Base-by-base conservation (phyloP, 2,329 filamentous ascomycete species). In the Scedosporium boydii region DNA sequence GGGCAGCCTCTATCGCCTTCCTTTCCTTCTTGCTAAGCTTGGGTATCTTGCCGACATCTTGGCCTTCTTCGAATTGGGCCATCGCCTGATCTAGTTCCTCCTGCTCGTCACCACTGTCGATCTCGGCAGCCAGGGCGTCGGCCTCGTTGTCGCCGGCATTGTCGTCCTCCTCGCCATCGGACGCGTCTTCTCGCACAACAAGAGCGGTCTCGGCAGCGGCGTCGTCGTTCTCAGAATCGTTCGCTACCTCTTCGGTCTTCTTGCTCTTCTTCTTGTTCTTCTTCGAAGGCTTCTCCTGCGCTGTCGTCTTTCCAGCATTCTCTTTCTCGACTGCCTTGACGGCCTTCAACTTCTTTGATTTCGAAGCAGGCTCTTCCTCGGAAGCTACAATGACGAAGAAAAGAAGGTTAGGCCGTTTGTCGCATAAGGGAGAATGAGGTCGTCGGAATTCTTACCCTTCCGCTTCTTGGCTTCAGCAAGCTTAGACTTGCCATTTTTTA, bases 1-100 rank as follows among this genome's bases (percentile, higher is more conserved):
- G 70, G 34, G 65, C 68, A 29, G 68, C 69, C 67, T 76, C 72
- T 27, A 77, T 74, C 23, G 79, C 76, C 68, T 80, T 77, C 65
- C 75, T 70, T 9, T 76, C 67, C 58, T 78, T 76, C 66, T 77
- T 77, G 63, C 80, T 75, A 21, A 77, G 69, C 65, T 80, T 73
- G 61, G 82, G 82, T 44, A 81, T 76, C 70, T 79, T 79, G 69
- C 80, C 79, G 7, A 82, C 76, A 53, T 79, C 77, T 67, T 81
- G 78, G 16, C 79, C 80, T n/a, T 76, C 67, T 68, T 80, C 74
- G 70, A 77, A 81, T 60, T 70, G 68, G 34, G 69, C 69, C 55
- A 72, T 70, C 34, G 68, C 70, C 62, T 76, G 71, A 5, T 69
- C 71, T 18, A 70, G 69, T 34, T 65, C 68, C 34, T 70, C 70